These are phyloP conservation scores for Diaporthe sp. DNA, from an alignment of 2,329 filamentous ascomycete species.

Conservation along the genomic window DNA sequence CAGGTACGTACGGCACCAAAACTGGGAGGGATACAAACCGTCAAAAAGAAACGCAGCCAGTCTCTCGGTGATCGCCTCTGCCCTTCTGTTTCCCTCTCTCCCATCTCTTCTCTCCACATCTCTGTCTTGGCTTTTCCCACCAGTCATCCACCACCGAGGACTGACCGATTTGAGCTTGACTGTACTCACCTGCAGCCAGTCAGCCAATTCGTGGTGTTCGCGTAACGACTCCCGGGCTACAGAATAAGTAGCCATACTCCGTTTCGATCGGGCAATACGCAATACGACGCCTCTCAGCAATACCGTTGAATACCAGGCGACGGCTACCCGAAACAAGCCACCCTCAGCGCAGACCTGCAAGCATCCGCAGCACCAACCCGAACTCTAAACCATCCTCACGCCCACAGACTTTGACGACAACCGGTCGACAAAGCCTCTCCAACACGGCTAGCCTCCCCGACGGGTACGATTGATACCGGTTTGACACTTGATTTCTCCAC, in stretches of 20 bases:
- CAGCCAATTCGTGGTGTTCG: neutral
- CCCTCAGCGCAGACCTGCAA: neutral
- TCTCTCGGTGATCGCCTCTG: constrained; percentile 19
- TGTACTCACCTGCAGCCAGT: neutral
- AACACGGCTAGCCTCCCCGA: neutral
- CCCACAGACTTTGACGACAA: neutral
- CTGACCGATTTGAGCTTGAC: neutral
- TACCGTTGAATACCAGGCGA: neutral
- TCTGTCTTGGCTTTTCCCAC: constrained; percentile 8
- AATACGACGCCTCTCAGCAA: neutral
- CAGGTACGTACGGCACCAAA: no score
- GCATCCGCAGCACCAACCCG: neutral
- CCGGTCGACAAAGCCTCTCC: neutral
- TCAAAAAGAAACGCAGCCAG: constrained; percentile 20
- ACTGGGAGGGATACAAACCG: neutral
- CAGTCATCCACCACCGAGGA: constrained; percentile 10
- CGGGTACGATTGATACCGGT: constrained; percentile 16
- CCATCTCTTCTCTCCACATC: constrained; percentile 8
- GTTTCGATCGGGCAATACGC: neutral
- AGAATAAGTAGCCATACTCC: neutral
- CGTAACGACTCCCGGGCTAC: neutral
- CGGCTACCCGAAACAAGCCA: neutral
- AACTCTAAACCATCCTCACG: constrained; percentile 8
- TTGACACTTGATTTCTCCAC: constrained; percentile 14
- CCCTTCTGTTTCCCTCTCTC: constrained; percentile 4